Evolutionary conservation across 345 rosid species (phyloP), one percentile per base, ranked within the genome.

Genomic region (Alliaria petiolata): DNA sequence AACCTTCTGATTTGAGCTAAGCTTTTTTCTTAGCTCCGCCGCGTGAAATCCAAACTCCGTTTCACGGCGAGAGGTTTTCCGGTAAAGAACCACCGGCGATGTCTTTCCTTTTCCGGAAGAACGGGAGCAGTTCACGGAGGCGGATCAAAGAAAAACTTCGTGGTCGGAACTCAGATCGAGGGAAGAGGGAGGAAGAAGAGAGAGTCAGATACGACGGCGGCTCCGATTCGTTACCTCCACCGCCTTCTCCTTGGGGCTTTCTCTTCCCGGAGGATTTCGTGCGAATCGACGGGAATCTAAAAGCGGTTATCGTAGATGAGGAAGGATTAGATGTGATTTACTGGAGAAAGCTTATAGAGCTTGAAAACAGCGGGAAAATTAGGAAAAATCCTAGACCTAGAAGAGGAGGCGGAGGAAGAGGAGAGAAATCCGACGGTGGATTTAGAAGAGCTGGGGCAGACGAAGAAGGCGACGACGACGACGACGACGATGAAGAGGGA

Each of bases 261-360:
- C 74, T 78, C 67, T 52, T 66, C 34, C 67, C 76, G 3, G 77
- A 65, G 13, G 83, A 75, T 47, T 84, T 87, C 31, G 47, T 42
- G 0, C 17, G 81, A 65, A 39, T 79, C 60, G 85, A 83, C 6
- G 85, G 86, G 14, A 77, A 78, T 68, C 47, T 86, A 2, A 80
- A 77, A 43, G 90, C 76, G 3, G 85, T 46, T 28, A 81, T 87
- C 8, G 90, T 85, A 47, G 93, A 93, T 67, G 97, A 89, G 20
- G 75, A 89, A 75, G 97, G 98, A 2, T 75, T 85, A 72, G 97
- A 90, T 75, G 92, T 90, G 69, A 72, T 87, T 65, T 90, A 89
- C 65, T 88, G 96, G 96, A 87, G 75, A 66, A 77, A 64, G 59
- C 79, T 76, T 55, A 1, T 76, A 0, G 79, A 76, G 42, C 56